Evolutionary conservation across 176 grass and related monocot genomes (phyloP), one percentile per base, ranked within the genome.

Genomic region (Hsuehochloa calcarea): DNA sequence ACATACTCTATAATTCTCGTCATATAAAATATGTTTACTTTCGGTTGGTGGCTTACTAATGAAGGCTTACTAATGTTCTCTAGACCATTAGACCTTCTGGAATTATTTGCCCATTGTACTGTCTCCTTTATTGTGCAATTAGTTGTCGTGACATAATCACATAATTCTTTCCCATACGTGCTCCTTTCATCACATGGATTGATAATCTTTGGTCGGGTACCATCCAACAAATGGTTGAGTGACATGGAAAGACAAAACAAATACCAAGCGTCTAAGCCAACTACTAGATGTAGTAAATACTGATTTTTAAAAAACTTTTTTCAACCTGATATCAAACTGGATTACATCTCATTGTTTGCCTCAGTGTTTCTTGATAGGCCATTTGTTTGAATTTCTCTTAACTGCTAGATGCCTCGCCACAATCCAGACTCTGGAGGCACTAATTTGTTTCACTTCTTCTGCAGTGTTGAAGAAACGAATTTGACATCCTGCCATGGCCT

Each of bases 401-500:
- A 56, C 34, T 55, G 9, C 67, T 78, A 43, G 25, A 71, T 80
- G n/a, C 5, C 16, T 72, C 0, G 0, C 27, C 22, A 1, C 0
- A 14, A 20, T 74, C 27, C 15, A 40, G 22, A 65, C 46, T 22
- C 51, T 9, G 1, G 12, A 37, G 46, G 65, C 25, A 41, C 58
- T 89, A 16, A 85, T 74, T 67, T 68, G 15, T 74, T 51, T 26
- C 20, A 27, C 44, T 61, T 31, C 31, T 43, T 87, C 9, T 82
- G 64, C 84, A 90, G 84, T 58, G 16, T 34, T 34, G 14, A 45
- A 73, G 73, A 58, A 56, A 15, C 8, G 45, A 25, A 58, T 7
- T 51, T 22, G 15, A 25, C 26, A 26, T 83, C 51, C 29, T 83
- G 16, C 37, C 41, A 95, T 95, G 93, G 85, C 90, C 31, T 92